Base-by-base conservation (phyloP, 176 grass and related monocot genomes). In the Raddia distichophylla region DNA sequence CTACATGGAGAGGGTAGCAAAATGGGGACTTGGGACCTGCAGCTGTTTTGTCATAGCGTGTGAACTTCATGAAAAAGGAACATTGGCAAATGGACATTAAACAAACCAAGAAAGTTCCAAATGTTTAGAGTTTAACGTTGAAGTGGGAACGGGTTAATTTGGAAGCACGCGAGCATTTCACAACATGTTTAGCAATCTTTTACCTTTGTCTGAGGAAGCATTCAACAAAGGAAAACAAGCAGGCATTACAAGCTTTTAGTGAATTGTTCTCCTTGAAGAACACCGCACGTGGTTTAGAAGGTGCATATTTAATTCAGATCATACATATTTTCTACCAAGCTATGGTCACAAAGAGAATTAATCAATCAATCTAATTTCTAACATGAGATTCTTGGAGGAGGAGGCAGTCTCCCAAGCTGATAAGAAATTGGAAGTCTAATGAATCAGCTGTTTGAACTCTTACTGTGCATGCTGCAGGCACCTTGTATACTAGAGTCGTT, bases 71-170 rank as follows among this genome's bases (percentile, higher is more conserved):
- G 12, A 14, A 8, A 60, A 10, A 15, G 18, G 20, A 37, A 67
- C 61, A 16, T 17, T 18, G 75, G 50, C 76, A 67, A 37, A 46
- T 74, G 8, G 15, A 1, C 4, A 34, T 71, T 34, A 32, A 22
- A 22, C 71, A 74, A 62, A n/a, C 10, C 2, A 11, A 3, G 37
- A 40, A 12, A 32, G 40, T 53, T 37, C 32, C 52, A 4, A 50
- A 52, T 82, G 59, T 64, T 74, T 64, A 82, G 15, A 9, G 14
- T 16, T 54, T 33, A 10, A 6, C 4, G 71, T 74, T 83, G 70
- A 73, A 74, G 11, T 47, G 2, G 13, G 55, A 10, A n/a, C 18
- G 56, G 1, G 48, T 7, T 7, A 12, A 34, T 63, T 51, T 42
- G 47, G 76, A 78, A 78, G 61, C 16, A 19, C 65, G n/a, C 9